These are phyloP conservation scores for Pythium dissimile DNA, from an alignment of 352 stramenopile species.

Conservation along the genomic window DNA sequence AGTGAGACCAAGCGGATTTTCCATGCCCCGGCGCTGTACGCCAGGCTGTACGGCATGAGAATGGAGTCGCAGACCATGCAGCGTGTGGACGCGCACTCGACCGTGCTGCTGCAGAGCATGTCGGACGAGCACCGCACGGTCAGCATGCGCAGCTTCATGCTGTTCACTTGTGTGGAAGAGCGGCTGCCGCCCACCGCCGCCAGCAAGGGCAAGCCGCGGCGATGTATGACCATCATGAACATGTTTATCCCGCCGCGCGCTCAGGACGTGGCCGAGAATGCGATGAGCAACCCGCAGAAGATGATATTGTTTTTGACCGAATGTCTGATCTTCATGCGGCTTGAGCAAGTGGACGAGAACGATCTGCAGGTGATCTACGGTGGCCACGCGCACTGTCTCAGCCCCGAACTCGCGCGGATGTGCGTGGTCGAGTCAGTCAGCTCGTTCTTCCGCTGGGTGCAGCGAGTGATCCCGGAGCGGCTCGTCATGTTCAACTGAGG, in stretches of 20 bases:
- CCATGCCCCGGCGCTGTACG: slow-evolving; percentile 33
- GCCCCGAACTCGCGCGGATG: slow-evolving; percentile 1
- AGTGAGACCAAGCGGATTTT: slow-evolving; percentile 37
- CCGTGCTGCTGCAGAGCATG: slow-evolving; percentile 37
- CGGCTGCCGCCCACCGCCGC: background rate
- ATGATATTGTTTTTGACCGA: slow-evolving; percentile 1
- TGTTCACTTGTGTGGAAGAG: slow-evolving; percentile 4
- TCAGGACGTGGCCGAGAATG: background rate
- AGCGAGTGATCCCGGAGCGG: slow-evolving; percentile 1
- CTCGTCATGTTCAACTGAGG: slow-evolving; percentile 5
- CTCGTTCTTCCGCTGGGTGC: slow-evolving; percentile 6
- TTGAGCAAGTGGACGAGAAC: slow-evolving; percentile 1
- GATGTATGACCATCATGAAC: slow-evolving; percentile 3
- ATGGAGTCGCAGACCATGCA: slow-evolving; percentile 41
- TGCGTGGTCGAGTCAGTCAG: slow-evolving; percentile 3
- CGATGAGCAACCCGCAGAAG: background rate
- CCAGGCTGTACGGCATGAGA: slow-evolving; percentile 32
- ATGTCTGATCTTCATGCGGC: slow-evolving; percentile 10
- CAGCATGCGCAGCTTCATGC: slow-evolving; percentile 6
- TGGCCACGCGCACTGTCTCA: slow-evolving; percentile 3
- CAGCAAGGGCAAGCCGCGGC: background rate
- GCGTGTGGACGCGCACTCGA: slow-evolving; percentile 34
- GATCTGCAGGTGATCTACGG: background rate
- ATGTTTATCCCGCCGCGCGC: background rate
- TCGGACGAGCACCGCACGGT: slow-evolving; percentile 28